phyloP scores from a whole-genome alignment of 2,329 filamentous ascomycete genomes.

The Plenodomus biglobosus region DNA sequence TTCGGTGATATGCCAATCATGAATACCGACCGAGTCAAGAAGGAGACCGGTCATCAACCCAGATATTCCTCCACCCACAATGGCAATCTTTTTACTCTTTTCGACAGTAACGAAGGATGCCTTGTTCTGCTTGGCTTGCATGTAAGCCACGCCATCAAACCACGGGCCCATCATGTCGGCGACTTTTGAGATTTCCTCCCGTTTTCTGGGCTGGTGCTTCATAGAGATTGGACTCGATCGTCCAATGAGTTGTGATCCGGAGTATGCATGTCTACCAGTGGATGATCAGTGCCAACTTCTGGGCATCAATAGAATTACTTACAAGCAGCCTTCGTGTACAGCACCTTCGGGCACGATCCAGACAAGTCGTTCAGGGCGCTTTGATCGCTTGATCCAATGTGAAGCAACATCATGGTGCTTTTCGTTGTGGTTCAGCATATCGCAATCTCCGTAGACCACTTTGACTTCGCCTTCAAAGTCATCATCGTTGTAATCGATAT shows the following conservation, averaged over 20 bases:
- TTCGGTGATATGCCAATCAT: slow-evolving; percentile 64
- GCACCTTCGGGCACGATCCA: slow-evolving; percentile 51
- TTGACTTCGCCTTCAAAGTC: slow-evolving; percentile 49
- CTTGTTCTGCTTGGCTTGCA: slow-evolving; percentile 57
- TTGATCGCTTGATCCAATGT: slow-evolving; percentile 37
- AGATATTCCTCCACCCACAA: slow-evolving; percentile 66
- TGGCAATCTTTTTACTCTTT: slow-evolving; percentile 62
- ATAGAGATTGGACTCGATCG: slow-evolving; percentile 47
- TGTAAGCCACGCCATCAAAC: slow-evolving; percentile 65
- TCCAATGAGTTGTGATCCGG: slow-evolving; percentile 44
- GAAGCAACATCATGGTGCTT: slow-evolving; percentile 50
- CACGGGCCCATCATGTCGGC: slow-evolving; percentile 61
- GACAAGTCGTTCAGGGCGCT: slow-evolving; percentile 50
- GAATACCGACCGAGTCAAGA: slow-evolving; percentile 58
- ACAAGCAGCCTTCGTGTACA: slow-evolving; percentile 45
- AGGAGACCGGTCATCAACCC: slow-evolving; percentile 60
- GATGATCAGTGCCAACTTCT: background rate
- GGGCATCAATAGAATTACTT: background rate
- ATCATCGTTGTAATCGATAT: slow-evolving; percentile 47
- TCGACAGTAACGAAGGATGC: slow-evolving; percentile 55
- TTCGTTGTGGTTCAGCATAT: slow-evolving; percentile 38
- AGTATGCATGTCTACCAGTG: slow-evolving; percentile 44
- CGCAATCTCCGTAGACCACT: slow-evolving; percentile 51
- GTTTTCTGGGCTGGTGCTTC: slow-evolving; percentile 37
- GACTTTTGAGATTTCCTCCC: slow-evolving; percentile 51